These are phyloP conservation scores for Aspergillus cavernicola DNA, from an alignment of 495 filamentous ascomycete genomes.

Conservation along the genomic window DNA sequence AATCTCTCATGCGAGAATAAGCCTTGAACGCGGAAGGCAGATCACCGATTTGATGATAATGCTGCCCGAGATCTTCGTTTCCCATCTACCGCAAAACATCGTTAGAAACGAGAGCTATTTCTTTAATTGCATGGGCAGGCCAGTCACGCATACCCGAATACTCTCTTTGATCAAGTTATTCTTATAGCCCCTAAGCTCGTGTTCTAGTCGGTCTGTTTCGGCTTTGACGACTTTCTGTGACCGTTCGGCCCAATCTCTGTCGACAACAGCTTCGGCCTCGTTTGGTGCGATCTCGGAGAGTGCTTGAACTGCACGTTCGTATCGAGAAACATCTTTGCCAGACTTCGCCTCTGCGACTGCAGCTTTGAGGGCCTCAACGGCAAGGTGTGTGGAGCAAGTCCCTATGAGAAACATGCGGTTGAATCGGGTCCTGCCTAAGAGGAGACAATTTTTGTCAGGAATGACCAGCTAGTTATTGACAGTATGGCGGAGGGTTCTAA, in stretches of 20 bases:
- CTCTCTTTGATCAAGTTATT: constrained; percentile 98
- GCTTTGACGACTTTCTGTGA: constrained; percentile 58
- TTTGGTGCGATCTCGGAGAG: constrained; percentile 58
- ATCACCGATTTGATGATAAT: constrained; percentile 64
- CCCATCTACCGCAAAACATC: constrained; percentile 55
- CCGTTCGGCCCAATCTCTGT: constrained; percentile 66
- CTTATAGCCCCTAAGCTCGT: constrained; percentile 88
- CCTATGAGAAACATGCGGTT: constrained; percentile 81
- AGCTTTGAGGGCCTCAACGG: constrained; percentile 73
- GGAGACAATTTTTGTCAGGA: constrained; percentile 7
- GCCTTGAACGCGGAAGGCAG: constrained; percentile 58
- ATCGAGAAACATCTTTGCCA: constrained; percentile 69
- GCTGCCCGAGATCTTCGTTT: constrained; percentile 68
- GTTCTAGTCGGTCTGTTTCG: constrained; percentile 69
- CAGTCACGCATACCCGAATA: constrained; percentile 65
- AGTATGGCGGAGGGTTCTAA: too few species aligned
- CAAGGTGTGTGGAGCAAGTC: constrained; percentile 67
- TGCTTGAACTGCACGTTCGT: constrained; percentile 63
- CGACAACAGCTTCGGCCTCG: constrained; percentile 63
- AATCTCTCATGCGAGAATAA: constrained; percentile 71
- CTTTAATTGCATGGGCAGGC: neutral
- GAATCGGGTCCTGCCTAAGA: constrained; percentile 64
- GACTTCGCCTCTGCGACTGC: constrained; percentile 74
- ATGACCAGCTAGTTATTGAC: too few species aligned
- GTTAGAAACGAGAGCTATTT: constrained; percentile 8